Base-by-base conservation (phyloP, 768 basidiomycete genomes). In the Gymnopilus dilepis region DNA sequence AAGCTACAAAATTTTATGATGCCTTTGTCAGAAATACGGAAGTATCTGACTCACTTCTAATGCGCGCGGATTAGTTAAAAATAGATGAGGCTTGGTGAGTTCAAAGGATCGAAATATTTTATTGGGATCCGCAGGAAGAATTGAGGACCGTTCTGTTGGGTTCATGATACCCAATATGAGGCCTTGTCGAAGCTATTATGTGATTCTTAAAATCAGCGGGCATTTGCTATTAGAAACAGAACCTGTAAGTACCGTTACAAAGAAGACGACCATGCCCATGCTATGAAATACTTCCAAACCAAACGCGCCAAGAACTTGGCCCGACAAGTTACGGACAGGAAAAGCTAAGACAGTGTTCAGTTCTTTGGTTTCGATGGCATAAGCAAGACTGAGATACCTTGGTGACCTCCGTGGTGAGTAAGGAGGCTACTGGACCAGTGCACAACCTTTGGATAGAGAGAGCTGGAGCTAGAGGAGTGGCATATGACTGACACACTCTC, bases 391-490 rank as follows among this genome's bases (percentile, higher is more conserved):
- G 33, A n/a, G 6, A 11, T 55, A 60, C 59, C 59, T 54, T 55
- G 15, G 30, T 45, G 26, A 12, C 55, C 59, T 26, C 52, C 52
- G 15, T 54, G 52, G 12, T 60, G 59, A 1, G 41, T 43, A 5
- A 60, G 2, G 6, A 33, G 13, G 6, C 13, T 43, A 21, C 52
- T 54, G 5, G 59, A 54, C 59, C 59, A 60, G 9, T 40, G 24
- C 38, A 54, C 28, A 31, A 60, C 41, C 22, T 54, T 60, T 1
- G 59, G 59, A 30, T 45, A 60, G 38, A 53, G 26, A 2, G 59
- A 28, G 7, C 30, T 54, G 8, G 59, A 60, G 24, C 59, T 60
- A 6, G 59, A 60, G 12, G 59, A 60, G 37, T 60, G 59, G 1
- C 34, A 54, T 5, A 60, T 13, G 13, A 55, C 37, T 4, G 52